Evolutionary conservation across 1,139 yeast genomes (phyloP).

Genomic region (Scheffersomyces lignicola): DNA sequence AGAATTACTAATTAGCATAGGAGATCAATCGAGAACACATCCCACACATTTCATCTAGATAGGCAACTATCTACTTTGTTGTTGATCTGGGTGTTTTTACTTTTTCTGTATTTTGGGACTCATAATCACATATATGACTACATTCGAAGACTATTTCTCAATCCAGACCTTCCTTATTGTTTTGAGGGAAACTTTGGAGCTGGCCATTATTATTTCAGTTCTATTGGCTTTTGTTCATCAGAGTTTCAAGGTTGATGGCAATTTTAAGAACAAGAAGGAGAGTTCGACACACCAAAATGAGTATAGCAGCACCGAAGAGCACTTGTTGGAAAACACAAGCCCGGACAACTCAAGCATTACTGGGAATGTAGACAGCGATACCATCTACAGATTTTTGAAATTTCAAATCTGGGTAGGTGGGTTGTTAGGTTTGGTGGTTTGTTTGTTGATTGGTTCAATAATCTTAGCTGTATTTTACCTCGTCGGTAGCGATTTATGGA

Average conservation of each 20-base stretch:
- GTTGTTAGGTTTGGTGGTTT: conserved; percentile 35
- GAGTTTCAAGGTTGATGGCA: conserved; percentile 19
- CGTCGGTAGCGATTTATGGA: conserved; percentile 44
- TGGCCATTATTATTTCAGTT: conserved; percentile 48
- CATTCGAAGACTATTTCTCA: conserved; percentile 39
- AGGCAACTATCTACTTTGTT: no score
- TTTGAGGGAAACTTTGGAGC: conserved; percentile 46
- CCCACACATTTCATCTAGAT: no score
- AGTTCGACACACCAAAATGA: conserved; percentile 2
- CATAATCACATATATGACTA: no score
- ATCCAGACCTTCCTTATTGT: conserved; percentile 46
- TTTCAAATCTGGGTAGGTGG: conserved; percentile 48
- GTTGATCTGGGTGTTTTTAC: no score
- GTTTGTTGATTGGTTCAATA: conserved; percentile 37
- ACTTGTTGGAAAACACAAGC: conserved; percentile 7
- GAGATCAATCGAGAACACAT: no score
- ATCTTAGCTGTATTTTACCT: conserved; percentile 38
- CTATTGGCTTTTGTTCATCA: conserved; percentile 43
- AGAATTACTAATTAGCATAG: neutral
- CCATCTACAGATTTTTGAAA: conserved; percentile 22
- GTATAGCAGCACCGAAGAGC: conserved; percentile 5
- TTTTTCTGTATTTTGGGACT: no score
- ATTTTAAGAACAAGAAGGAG: conserved; percentile 1
- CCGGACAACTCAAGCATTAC: neutral
- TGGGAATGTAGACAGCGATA: conserved; percentile 3